Evolutionary conservation across 2,329 filamentous ascomycete species (phyloP).

Genomic region (Fusarium foetens): DNA sequence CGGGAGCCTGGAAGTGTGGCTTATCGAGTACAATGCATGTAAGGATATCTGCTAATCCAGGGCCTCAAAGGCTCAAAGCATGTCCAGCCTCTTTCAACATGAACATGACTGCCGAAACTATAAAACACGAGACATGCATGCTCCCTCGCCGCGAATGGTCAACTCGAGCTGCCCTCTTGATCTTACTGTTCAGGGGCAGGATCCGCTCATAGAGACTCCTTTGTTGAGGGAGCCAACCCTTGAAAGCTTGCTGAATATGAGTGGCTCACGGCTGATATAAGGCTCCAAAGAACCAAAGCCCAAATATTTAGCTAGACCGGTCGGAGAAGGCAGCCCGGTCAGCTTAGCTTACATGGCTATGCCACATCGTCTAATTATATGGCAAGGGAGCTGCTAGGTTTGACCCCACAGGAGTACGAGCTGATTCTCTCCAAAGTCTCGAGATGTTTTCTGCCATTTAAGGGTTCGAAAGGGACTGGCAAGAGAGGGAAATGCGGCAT

Average conservation of each 20-base stretch:
- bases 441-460: background rate
- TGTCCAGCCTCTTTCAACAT: background rate
- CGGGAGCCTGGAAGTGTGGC: background rate
- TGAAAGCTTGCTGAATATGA: slow-evolving; percentile 9
- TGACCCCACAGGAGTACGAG: slow-evolving; percentile 26
- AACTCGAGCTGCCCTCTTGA: background rate
- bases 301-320: slow-evolving; percentile 18
- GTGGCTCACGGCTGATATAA: slow-evolving; percentile 6
- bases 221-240: slow-evolving; percentile 7
- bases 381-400: slow-evolving; percentile 29
- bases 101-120: background rate
- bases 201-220: background rate
- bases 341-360: slow-evolving; percentile 35
- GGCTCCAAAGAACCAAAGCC: slow-evolving; percentile 1
- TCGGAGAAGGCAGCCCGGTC: slow-evolving; percentile 19
- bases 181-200: slow-evolving; percentile 21
- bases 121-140: background rate
- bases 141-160: background rate
- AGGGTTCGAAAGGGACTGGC: background rate
- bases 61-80: background rate
- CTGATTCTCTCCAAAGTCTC: slow-evolving; percentile 11
- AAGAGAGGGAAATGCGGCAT: background rate
- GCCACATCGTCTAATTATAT: slow-evolving; percentile 23
- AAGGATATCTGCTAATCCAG: background rate
- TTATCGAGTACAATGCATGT: background rate